Evolutionary conservation across 2,329 filamentous ascomycete genomes (phyloP).

Genomic region (Pseudocercospora macadamiae): DNA sequence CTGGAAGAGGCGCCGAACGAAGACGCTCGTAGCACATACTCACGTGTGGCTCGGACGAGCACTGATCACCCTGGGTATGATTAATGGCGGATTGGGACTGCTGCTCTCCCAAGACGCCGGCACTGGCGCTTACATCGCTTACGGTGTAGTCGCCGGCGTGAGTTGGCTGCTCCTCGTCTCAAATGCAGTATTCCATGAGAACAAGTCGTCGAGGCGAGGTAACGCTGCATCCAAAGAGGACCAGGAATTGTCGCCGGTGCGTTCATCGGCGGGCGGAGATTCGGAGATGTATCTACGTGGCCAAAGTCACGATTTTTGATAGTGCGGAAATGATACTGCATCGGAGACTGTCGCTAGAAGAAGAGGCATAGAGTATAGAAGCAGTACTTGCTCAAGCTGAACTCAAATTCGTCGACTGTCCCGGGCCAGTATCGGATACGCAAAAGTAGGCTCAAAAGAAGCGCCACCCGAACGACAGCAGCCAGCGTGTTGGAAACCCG

Average conservation of each 20-base stretch:
- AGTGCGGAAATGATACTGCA: too few species aligned
- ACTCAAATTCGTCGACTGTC: too few species aligned
- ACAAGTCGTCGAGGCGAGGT: background rate
- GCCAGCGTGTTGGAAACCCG: too few species aligned
- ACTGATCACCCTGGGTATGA: slow-evolving; percentile 53
- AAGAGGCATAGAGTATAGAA: too few species aligned
- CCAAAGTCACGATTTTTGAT: background rate
- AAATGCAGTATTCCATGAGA: background rate
- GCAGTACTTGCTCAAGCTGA: too few species aligned
- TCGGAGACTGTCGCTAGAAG: too few species aligned
- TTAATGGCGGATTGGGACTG: slow-evolving; percentile 62
- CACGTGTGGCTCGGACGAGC: background rate
- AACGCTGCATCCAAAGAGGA: background rate
- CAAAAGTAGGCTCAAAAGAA: too few species aligned
- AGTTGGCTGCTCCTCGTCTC: background rate
- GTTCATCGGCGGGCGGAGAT: background rate
- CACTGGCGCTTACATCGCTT: background rate
- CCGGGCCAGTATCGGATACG: too few species aligned
- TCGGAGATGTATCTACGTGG: background rate
- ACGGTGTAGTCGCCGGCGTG: background rate
- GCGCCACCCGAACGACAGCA: too few species aligned
- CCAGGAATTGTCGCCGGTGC: background rate
- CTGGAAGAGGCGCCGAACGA: background rate
- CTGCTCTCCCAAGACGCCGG: slow-evolving; percentile 37
- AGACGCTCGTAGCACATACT: background rate